phyloP scores from a whole-genome alignment of 2,329 filamentous ascomycete species.

The Macroventuria anomochaeta region DNA sequence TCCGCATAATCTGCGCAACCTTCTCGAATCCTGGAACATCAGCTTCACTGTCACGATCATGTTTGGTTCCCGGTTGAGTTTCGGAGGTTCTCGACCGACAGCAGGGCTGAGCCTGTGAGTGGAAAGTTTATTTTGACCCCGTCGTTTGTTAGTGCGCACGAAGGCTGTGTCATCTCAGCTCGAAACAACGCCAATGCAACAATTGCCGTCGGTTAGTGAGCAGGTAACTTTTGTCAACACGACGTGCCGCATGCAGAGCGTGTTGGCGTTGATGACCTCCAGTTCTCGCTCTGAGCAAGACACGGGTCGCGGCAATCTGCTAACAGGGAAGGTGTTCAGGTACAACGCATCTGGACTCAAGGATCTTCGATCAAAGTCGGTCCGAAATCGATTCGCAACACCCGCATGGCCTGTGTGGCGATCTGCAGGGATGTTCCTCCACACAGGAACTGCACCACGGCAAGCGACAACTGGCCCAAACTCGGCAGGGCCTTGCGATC shows the following conservation, averaged over 20 bases:
- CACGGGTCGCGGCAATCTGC: constrained; percentile 12
- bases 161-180: constrained; percentile 8
- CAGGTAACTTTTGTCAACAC: not conserved
- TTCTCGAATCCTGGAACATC: constrained; percentile 6
- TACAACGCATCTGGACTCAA: not conserved
- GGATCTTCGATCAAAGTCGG: constrained; percentile 12
- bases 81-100: constrained; percentile 2
- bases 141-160: constrained; percentile 9
- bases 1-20: not conserved
- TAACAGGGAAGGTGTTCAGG: constrained; percentile 11
- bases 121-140: constrained; percentile 17
- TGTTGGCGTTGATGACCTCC: not conserved
- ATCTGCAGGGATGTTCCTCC: constrained; percentile 8
- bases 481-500: not conserved
- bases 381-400: constrained; percentile 5
- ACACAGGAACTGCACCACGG: not conserved
- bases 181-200: constrained; percentile 4
- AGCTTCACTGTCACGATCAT: not conserved
- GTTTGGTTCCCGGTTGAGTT: not conserved
- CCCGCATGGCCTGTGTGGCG: constrained; percentile 1
- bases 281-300: not conserved
- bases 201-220: not conserved
- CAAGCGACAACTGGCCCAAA: not conserved
- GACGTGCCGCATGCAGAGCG: not conserved
- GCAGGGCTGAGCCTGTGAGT: constrained; percentile 11